These are phyloP conservation scores for Quercus variabilis DNA, from an alignment of 306 rosid species.

Conservation along the genomic window DNA sequence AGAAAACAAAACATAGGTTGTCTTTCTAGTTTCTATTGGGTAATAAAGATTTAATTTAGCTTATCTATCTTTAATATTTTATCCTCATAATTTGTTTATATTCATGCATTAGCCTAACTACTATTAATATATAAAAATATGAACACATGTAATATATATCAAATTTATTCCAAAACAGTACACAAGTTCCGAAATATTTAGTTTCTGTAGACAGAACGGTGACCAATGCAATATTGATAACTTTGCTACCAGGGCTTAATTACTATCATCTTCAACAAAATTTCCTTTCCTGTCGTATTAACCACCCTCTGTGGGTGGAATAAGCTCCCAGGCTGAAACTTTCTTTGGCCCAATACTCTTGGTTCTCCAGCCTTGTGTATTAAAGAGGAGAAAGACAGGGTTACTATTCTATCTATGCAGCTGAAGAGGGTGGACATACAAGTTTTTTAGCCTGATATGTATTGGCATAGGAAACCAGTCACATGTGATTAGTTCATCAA, in stretches of 20 bases:
- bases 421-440: neutral
- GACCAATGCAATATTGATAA: too few relatives aligned
- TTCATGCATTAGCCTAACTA: too few relatives aligned
- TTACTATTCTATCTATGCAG: neutral
- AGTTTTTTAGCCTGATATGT: neutral
- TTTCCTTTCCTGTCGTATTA: neutral
- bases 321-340: neutral
- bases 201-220: too few relatives aligned
- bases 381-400: neutral
- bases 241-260: neutral
- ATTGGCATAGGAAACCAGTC: neutral
- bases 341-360: neutral
- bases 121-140: too few relatives aligned
- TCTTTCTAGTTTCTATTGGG: too few relatives aligned
- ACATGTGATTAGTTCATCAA: neutral
- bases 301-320: neutral
- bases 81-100: too few relatives aligned
- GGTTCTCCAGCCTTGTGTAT: neutral
- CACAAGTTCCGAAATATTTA: too few relatives aligned
- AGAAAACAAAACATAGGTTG: too few relatives aligned
- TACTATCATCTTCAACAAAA: neutral
- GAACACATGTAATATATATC: too few relatives aligned
- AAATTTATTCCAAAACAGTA: too few relatives aligned
- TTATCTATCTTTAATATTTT: too few relatives aligned
- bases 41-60: too few relatives aligned